Base-by-base conservation (phyloP, 2,329 filamentous ascomycete species). In the Teratosphaeria nubilosa region DNA sequence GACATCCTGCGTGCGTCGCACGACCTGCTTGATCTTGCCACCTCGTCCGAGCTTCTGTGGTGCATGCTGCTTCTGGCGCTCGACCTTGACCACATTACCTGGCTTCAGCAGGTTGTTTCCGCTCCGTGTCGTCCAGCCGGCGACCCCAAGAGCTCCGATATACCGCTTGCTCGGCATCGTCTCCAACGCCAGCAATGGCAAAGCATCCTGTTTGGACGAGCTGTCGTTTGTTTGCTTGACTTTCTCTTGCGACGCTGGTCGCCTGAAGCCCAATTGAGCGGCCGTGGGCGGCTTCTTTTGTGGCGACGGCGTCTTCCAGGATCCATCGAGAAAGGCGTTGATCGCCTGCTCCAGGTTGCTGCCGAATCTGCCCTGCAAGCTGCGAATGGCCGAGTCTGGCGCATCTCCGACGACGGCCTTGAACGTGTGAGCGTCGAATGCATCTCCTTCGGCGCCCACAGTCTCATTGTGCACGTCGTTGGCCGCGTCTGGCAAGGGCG, bases 81-180 rank as follows among this genome's bases (percentile, higher is more conserved):
- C 92, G 51, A 99, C 95, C 54, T 81, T 85, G 59, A 99, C 84
- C n/a, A 75, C 66, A 63, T 97, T 92, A 16, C 88, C 90, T 67
- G 95, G 88, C 63, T 85, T 87, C 27, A 99, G 70, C 5, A 96
- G 70, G 41, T 83, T 83, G 2, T 75, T 76, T 0, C 92, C 92
- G 71, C 90, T 96, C 66, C 86, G 84, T 3, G 92, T 97, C 5
- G 90, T 86, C 94, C 94, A 99, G 4, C 86, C 94, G 56, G 87
- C 90, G 4, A 89, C 91, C 9, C 94, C 94, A 73, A 97, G 94
- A 0, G 91, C 90, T 20, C 94, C 94, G 60, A 97, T 82, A 67
- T 97, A 99, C 67, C 94, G 77, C 64, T 78, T 79, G 1, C 74
- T 66, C 0, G 85, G 85, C 77, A 80, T 82, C 13, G 65, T 65